Evolutionary conservation across 495 filamentous ascomycete genomes (phyloP).

Genomic region (Sporormia fimetaria): DNA sequence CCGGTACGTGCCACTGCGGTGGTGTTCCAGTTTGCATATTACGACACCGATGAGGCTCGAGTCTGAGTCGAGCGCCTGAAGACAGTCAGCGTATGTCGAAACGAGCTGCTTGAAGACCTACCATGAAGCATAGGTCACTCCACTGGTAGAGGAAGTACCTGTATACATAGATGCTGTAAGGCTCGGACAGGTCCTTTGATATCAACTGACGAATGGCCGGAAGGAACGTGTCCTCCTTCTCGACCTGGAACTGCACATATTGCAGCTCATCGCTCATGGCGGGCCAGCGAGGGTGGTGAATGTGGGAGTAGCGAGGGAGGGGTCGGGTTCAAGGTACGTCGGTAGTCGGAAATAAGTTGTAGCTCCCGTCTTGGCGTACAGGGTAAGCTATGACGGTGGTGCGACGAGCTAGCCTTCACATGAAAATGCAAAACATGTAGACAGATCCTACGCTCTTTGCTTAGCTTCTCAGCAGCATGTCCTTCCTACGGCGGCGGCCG

Average conservation of each 20-base stretch:
- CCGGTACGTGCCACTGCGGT: slow-evolving; percentile 66
- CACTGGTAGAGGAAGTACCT: slow-evolving; percentile 98
- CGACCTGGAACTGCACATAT: slow-evolving; percentile 74
- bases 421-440: not conserved
- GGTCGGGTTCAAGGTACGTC: not conserved
- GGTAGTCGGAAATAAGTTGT: too few relatives aligned
- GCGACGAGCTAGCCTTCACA: too few relatives aligned
- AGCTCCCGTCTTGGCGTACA: not conserved
- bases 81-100: slow-evolving; percentile 15
- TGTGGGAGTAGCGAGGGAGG: not conserved
- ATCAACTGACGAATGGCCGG: slow-evolving; percentile 85
- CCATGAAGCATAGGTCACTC: slow-evolving; percentile 91
- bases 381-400: slow-evolving; percentile 14
- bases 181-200: slow-evolving; percentile 92
- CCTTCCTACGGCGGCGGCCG: slow-evolving; percentile 26
- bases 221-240: slow-evolving; percentile 69
- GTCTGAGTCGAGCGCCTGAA: slow-evolving; percentile 52
- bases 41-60: slow-evolving; percentile 68
- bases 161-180: slow-evolving; percentile 99
- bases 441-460: not conserved
- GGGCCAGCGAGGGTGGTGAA: not conserved
- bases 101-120: slow-evolving; percentile 27
- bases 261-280: slow-evolving; percentile 42
- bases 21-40: slow-evolving; percentile 89
- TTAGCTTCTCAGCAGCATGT: slow-evolving; percentile 16